Evolutionary conservation across 257 asterid genomes (phyloP), one percentile per base, ranked within the genome.

Genomic region (Marsdenia floribunda): DNA sequence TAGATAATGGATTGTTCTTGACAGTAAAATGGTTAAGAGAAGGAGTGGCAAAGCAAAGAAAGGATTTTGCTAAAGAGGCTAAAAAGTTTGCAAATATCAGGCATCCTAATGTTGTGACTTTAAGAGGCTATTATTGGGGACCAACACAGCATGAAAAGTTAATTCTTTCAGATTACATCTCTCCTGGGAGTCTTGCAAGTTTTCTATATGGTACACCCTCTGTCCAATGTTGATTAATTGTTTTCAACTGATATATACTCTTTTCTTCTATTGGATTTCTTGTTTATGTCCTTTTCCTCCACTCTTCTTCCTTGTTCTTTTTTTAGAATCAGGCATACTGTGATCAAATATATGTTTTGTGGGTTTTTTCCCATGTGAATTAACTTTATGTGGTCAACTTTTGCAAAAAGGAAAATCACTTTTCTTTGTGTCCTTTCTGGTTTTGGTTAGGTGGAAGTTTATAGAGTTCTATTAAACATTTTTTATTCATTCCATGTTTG

Each of bases 121-220:
- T 94, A 81, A 92, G 99, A 85, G 98, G 98, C 26, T 94, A 94
- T 82, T 94, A 94, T 74, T 94, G 99, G 99, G 99, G 99, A 1
- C 96, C 99, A 44, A 94, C 98, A 13, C 99, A 94, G 71, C 99
- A 94, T 9, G 98, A 94, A 88, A 92, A 94, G 89, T 93, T 94
- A 61, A 94, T 94, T 80, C 98, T 94, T 68, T 92, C 99, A 1
- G 98, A 94, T 77, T 92, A 92, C 85, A 88, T 94, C 24, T 88
- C 98, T 81, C 98, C 98, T 9, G 98, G 99, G 73, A 89, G 96
- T 79, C 91, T 94, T 68, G 93, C 98, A 15, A 86, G 90, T 75
- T 94, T 88, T 80, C 96, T 94, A 73, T 92, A 92, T 1, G 99
- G 99, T 94, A 89, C 86, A 33, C 53, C 26, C 49, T 75, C 22